These are phyloP conservation scores for Microbotryum lychnidis-dioicae DNA, from an alignment of 1,284 basidiomycete genomes.

Conservation along the genomic window DNA sequence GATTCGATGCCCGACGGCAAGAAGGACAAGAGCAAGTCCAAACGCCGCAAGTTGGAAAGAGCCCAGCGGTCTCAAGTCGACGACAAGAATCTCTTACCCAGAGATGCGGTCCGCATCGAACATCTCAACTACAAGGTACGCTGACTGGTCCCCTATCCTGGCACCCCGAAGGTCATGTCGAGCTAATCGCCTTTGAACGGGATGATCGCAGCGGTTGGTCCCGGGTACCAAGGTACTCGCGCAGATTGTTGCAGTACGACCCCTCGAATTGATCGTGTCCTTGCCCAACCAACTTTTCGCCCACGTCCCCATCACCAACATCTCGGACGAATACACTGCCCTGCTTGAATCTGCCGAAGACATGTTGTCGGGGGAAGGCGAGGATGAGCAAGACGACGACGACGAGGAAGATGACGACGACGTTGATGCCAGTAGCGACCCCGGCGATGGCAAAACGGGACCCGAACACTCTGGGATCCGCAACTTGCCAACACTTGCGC, in stretches of 20 bases:
- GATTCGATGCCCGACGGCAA: slow-evolving; percentile 15
- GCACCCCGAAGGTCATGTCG: not conserved
- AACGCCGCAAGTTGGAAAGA: slow-evolving; percentile 34
- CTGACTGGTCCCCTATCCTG: not conserved
- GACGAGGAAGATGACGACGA: slow-evolving; percentile 39
- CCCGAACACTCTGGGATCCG: slow-evolving; percentile 2
- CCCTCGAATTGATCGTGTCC: slow-evolving; percentile 83
- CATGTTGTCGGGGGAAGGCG: slow-evolving; percentile 42
- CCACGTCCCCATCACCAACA: slow-evolving; percentile 89
- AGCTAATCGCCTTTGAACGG: not conserved
- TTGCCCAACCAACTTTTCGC: slow-evolving; percentile 90
- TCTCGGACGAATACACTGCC: slow-evolving; percentile 73
- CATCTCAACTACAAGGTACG: slow-evolving; percentile 87
- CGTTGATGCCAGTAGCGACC: slow-evolving; percentile 20
- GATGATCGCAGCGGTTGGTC: slow-evolving; percentile 56
- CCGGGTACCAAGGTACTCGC: slow-evolving; percentile 80
- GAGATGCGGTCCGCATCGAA: slow-evolving; percentile 61
- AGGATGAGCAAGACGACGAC: slow-evolving; percentile 45
- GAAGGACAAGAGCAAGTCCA: slow-evolving; percentile 39
- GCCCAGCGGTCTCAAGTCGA: slow-evolving; percentile 12
- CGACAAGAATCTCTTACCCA: slow-evolving; percentile 40
- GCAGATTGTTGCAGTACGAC: slow-evolving; percentile 76
- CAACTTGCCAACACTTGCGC: slow-evolving; percentile 2
- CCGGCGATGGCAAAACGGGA: too few species aligned
- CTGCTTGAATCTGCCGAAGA: slow-evolving; percentile 54